phyloP scores from a whole-genome alignment of 768 basidiomycete species.

The Chalciporus pseudorubinellus region DNA sequence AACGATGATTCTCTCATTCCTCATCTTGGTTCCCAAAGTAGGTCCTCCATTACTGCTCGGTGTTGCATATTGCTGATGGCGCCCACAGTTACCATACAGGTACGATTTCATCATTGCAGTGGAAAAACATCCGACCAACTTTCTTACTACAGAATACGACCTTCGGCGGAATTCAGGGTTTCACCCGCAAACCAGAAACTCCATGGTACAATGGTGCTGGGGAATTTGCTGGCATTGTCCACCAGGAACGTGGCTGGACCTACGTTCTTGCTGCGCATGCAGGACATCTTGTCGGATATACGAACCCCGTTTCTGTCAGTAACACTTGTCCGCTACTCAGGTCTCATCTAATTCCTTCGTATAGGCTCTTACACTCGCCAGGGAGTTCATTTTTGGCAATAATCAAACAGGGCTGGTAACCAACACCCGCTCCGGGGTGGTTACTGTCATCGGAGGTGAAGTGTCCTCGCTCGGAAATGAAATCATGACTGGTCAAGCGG shows the following conservation, averaged over 20 bases:
- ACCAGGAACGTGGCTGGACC: constrained; percentile 67
- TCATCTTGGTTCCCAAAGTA: constrained; percentile 64
- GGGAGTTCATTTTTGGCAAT: constrained; percentile 65
- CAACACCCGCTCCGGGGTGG: constrained; percentile 18
- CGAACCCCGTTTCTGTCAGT: constrained; percentile 46
- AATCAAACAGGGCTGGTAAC: constrained; percentile 59
- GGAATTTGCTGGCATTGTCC: constrained; percentile 63
- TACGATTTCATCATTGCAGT: constrained; percentile 19
- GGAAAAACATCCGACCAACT: not conserved
- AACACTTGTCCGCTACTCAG: not conserved
- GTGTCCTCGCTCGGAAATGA: constrained; percentile 42
- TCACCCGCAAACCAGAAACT: constrained; percentile 65
- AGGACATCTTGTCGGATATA: constrained; percentile 40
- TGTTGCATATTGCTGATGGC: constrained; percentile 7
- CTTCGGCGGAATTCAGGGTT: constrained; percentile 75
- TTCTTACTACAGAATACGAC: constrained; percentile 58
- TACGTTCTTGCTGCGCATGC: constrained; percentile 39
- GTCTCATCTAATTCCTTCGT: not conserved
- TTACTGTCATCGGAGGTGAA: constrained; percentile 50
- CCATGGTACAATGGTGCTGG: constrained; percentile 62
- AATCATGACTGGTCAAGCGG: constrained; percentile 52
- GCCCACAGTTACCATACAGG: constrained; percentile 54
- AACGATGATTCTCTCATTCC: constrained; percentile 68
- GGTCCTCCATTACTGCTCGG: constrained; percentile 5
- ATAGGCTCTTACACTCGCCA: constrained; percentile 59